A percentile compares a stretch with the other conserved stretches of the same genome.
Evolutionary conservation across 2,329 filamentous ascomycete species (phyloP).

Genomic region (Xenoacremonium recifei): DNA sequence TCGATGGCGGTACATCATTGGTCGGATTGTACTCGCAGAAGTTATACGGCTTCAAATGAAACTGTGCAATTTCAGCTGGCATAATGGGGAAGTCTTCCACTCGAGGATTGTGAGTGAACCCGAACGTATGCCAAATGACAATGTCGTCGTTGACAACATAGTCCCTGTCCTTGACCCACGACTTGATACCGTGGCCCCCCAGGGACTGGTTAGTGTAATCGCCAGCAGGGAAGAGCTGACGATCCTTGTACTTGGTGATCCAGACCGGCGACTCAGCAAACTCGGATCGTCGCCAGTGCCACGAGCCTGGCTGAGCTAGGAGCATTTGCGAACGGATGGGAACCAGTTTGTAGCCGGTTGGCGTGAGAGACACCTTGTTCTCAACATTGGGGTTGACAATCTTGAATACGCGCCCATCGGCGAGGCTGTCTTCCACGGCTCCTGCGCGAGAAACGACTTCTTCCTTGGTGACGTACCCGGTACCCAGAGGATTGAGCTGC

Average conservation of each 20-base stretch:
- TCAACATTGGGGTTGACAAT: constrained; percentile 42
- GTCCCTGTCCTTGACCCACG: constrained; percentile 50
- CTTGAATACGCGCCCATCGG: background rate
- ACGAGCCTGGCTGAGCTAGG: constrained; percentile 38
- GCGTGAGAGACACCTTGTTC: constrained; percentile 40
- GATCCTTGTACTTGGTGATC: constrained; percentile 41
- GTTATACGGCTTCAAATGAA: constrained; percentile 49
- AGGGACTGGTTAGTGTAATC: constrained; percentile 46
- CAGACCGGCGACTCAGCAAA: constrained; percentile 43
- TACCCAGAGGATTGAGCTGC: background rate
- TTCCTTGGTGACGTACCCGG: constrained; percentile 33
- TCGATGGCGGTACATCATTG: constrained; percentile 47
- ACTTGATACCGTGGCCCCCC: constrained; percentile 36
- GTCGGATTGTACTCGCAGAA: constrained; percentile 53
- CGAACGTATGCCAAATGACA: constrained; percentile 50
- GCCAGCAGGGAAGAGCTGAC: constrained; percentile 42
- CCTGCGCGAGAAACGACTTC: constrained; percentile 42
- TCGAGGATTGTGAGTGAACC: constrained; percentile 60
- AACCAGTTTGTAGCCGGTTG: constrained; percentile 47
- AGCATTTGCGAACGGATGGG: constrained; percentile 46
- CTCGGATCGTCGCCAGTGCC: constrained; percentile 37
- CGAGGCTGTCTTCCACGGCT: constrained; percentile 20
- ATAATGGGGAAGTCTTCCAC: constrained; percentile 69
- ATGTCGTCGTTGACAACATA: constrained; percentile 50
- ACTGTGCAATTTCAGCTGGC: constrained; percentile 57